Conservation (phyloP, 116 monocot genomes). For the Phalaenopsis hybrid region DNA sequence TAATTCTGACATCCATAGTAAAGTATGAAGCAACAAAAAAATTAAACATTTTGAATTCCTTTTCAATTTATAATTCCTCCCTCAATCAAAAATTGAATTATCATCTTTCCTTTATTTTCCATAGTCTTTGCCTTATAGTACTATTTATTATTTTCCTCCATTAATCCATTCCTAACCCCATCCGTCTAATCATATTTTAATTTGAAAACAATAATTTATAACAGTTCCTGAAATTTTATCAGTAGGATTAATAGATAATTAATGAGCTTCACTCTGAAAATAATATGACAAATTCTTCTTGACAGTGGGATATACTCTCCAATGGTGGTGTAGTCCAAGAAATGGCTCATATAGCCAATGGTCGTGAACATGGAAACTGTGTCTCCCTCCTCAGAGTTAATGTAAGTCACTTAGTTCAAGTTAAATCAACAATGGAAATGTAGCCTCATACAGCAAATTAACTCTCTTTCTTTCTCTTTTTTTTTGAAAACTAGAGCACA, state of each 20-base stretch:
- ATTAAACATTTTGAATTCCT: too few species aligned
- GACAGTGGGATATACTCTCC: slow-evolving; percentile 94
- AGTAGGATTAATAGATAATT: not conserved
- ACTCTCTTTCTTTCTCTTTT: not conserved
- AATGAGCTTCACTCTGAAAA: not conserved
- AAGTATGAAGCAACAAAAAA: too few species aligned
- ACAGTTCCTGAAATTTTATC: too few species aligned
- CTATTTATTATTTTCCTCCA: too few species aligned
- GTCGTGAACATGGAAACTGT: slow-evolving; percentile 74
- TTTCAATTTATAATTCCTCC: too few species aligned
- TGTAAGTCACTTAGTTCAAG: slow-evolving; percentile 29
- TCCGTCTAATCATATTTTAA: not conserved
- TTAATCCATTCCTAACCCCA: too few species aligned
- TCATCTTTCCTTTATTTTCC: too few species aligned
- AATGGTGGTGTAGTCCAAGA: slow-evolving; percentile 75
- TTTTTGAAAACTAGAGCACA: slow-evolving; percentile 26
- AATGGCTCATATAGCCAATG: slow-evolving; percentile 86
- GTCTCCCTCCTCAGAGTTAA: slow-evolving; percentile 79
- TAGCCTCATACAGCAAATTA: not conserved
- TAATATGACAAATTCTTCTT: not conserved
- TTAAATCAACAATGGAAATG: not conserved
- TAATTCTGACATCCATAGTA: too few species aligned
- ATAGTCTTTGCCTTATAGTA: too few species aligned
- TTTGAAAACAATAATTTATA: too few species aligned
- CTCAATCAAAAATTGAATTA: too few species aligned